Percentiles rank a stretch among this genome's conserved stretches.
phyloP scores from a whole-genome alignment of 805 yeast genomes.

The Cyberlindnera euphorbiae region DNA sequence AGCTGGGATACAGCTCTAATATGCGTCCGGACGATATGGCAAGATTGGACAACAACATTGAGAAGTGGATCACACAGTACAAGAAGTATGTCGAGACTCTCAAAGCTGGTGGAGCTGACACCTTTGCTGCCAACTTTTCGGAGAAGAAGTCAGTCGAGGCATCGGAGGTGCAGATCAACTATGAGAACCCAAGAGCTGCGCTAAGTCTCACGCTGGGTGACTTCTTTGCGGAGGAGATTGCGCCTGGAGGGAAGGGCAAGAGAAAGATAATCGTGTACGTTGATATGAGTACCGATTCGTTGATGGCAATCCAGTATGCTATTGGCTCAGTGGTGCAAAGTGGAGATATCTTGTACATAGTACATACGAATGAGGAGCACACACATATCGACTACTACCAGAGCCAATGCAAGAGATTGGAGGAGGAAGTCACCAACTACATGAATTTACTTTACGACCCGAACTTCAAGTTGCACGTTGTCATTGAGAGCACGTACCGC shows the following conservation, averaged over 20 bases:
- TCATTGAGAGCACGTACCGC: constrained; percentile 32
- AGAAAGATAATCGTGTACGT: constrained; percentile 71
- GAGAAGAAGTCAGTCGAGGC: constrained; percentile 43
- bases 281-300: constrained; percentile 80
- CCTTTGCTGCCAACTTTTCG: background rate
- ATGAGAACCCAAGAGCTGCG: constrained; percentile 50
- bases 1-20: constrained; percentile 27
- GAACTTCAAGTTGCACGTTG: constrained; percentile 25
- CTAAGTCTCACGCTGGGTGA: constrained; percentile 68
- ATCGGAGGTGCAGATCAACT: constrained; percentile 51
- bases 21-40: constrained; percentile 16
- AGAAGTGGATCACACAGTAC: constrained; percentile 16
- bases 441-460: constrained; percentile 14
- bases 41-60: constrained; percentile 19
- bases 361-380: constrained; percentile 47
- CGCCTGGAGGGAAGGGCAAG: constrained; percentile 17
- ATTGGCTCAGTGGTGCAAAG: constrained; percentile 80
- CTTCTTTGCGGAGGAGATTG: constrained; percentile 34
- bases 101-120: constrained; percentile 12
- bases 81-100: constrained; percentile 16
- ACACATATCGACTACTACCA: constrained; percentile 21
- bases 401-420: constrained; percentile 13
- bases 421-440: constrained; percentile 10
- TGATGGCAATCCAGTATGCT: constrained; percentile 82
- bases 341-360: constrained; percentile 72